Conservation (phyloP, 108 stramenopile genomes). For the Stephanodiscus minutulus region DNA sequence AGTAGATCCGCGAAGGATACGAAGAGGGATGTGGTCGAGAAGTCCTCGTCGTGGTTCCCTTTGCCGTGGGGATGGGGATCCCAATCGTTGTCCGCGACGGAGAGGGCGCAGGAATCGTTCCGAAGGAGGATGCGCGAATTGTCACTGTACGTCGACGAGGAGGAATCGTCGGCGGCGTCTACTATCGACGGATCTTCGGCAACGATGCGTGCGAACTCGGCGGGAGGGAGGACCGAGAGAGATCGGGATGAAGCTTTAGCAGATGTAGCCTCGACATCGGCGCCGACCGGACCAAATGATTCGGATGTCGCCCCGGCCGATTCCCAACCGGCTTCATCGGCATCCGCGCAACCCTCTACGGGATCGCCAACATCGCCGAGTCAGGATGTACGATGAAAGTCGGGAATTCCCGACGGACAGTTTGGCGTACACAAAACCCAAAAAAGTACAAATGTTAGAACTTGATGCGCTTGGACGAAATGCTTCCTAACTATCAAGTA, state of each 20-base stretch:
- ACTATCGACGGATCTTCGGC: not conserved
- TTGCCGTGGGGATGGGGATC: constrained; percentile 27
- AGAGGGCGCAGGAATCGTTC: constrained; percentile 37
- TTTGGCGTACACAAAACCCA: too few relatives aligned
- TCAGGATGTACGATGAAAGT: not conserved
- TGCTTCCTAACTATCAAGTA: not conserved
- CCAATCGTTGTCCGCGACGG: constrained; percentile 15
- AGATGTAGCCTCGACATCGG: not conserved
- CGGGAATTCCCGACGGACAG: not conserved
- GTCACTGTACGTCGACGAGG: constrained; percentile 41
- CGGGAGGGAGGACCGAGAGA: not conserved
- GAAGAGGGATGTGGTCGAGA: constrained; percentile 11
- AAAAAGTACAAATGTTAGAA: not conserved
- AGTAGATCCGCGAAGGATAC: constrained; percentile 5
- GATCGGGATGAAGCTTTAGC: not conserved
- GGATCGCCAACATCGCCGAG: not conserved
- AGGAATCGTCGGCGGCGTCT: not conserved
- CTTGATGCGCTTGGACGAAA: not conserved
- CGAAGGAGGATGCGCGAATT: constrained; percentile 51
- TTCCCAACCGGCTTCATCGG: not conserved
- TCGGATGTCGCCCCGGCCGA: not conserved
- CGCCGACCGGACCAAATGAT: too few relatives aligned
- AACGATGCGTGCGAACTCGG: not conserved
- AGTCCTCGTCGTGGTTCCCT: constrained; percentile 44
- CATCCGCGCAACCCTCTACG: not conserved